Conservation (phyloP, 768 basidiomycete species). For the Boletus insuetus region DNA sequence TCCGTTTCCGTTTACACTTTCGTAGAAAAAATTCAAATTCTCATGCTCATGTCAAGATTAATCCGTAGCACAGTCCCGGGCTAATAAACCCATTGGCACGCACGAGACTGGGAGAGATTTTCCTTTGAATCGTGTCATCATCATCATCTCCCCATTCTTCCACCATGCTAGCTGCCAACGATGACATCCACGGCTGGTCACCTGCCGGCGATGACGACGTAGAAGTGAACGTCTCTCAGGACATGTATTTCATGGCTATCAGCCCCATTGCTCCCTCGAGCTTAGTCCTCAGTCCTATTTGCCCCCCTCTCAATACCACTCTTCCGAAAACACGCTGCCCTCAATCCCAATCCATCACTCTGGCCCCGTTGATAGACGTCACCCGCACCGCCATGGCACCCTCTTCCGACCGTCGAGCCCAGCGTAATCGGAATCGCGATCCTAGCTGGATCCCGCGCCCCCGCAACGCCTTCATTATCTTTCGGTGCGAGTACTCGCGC, state of each 20-base stretch:
- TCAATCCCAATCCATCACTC: background rate
- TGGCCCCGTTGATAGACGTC: background rate
- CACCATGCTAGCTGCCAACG: slow-evolving; percentile 10
- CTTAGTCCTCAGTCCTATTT: slow-evolving; percentile 7
- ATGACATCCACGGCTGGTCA: slow-evolving; percentile 27
- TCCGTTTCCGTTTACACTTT: slow-evolving; percentile 7
- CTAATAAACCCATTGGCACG: slow-evolving; percentile 6
- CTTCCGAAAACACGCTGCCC: background rate
- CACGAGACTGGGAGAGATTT: background rate
- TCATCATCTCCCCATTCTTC: background rate
- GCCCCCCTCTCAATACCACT: slow-evolving; percentile 15
- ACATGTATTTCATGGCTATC: slow-evolving; percentile 8
- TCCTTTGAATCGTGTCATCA: background rate
- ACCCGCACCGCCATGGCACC: slow-evolving; percentile 21
- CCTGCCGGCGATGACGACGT: slow-evolving; percentile 27
- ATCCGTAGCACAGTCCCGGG: background rate
- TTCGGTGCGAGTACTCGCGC: slow-evolving; percentile 62
- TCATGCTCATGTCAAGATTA: background rate
- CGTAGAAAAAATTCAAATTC: background rate
- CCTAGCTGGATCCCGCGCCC: slow-evolving; percentile 66
- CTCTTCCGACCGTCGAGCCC: slow-evolving; percentile 40
- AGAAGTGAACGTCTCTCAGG: slow-evolving; percentile 24
- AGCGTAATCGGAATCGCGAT: slow-evolving; percentile 42
- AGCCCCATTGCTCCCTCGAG: slow-evolving; percentile 1
- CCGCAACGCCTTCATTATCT: slow-evolving; percentile 69